A percentile compares a stretch with the other conserved stretches of the same genome.
These are phyloP conservation scores for Vachellia pachyceras DNA, from an alignment of 306 rosid genomes.

Conservation along the genomic window DNA sequence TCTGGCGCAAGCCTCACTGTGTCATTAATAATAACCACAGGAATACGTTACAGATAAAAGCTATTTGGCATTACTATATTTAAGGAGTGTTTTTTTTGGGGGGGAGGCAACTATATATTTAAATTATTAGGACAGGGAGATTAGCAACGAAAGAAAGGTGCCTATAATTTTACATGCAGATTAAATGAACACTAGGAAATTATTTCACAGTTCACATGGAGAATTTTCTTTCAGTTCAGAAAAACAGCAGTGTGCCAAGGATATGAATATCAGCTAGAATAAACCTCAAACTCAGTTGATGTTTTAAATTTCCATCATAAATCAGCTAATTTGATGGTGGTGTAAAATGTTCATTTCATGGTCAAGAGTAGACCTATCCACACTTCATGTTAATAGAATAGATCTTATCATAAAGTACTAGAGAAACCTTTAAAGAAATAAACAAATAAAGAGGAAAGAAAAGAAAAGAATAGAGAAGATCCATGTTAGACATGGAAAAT, in stretches of 20 bases:
- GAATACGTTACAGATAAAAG: constrained; percentile 19
- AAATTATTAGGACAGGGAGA: constrained; percentile 8
- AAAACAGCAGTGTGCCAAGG: constrained; percentile 1
- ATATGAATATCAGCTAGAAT: constrained; percentile 12
- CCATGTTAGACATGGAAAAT: constrained; percentile 22
- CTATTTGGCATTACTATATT: background rate
- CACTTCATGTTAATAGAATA: constrained; percentile 7
- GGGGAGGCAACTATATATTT: background rate
- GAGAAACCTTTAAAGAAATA: background rate
- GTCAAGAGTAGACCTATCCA: background rate
- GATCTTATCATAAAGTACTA: background rate
- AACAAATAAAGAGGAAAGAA: background rate
- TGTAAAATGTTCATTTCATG: constrained; percentile 17
- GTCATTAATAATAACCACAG: constrained; percentile 34
- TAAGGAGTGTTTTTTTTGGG: no score
- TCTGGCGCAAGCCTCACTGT: constrained; percentile 98
- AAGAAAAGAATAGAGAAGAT: background rate
- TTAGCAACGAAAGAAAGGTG: constrained; percentile 5
- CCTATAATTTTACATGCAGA: constrained; percentile 1
- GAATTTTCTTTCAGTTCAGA: constrained; percentile 11
- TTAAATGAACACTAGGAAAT: background rate
- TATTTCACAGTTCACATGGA: background rate
- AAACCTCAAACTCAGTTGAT: constrained; percentile 19
- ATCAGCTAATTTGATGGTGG: background rate
- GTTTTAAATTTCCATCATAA: constrained; percentile 18